Conservation (phyloP, 495 filamentous ascomycete genomes). For the Neurospora africana region DNA sequence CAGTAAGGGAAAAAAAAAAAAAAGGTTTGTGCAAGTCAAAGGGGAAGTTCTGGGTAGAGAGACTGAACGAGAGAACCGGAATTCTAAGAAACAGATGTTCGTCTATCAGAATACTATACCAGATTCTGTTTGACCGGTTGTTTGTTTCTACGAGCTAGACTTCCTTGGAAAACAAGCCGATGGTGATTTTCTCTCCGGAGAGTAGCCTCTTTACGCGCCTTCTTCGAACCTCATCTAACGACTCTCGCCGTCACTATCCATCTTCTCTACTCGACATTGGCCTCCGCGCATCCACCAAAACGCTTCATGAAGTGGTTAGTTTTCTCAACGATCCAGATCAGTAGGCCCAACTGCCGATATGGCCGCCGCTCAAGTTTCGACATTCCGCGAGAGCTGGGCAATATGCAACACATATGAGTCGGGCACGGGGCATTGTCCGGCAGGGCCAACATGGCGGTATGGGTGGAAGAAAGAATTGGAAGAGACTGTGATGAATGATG, state of each 20-base stretch:
- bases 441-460: slow-evolving; percentile 7
- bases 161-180: background rate
- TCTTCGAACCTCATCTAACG: slow-evolving; percentile 1
- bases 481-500: background rate
- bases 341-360: slow-evolving; percentile 27
- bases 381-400: slow-evolving; percentile 22
- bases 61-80: slow-evolving; percentile 6
- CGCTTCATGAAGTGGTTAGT: slow-evolving; percentile 33
- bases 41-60: slow-evolving; percentile 6
- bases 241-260: background rate
- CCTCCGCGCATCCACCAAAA: slow-evolving; percentile 15
- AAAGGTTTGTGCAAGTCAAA: slow-evolving; percentile 5
- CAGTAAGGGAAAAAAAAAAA: slow-evolving; percentile 1
- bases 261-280: slow-evolving; percentile 3
- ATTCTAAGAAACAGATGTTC: background rate
- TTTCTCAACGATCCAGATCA: background rate
- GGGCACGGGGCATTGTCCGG: slow-evolving; percentile 7
- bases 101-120: background rate
- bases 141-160: background rate
- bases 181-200: background rate
- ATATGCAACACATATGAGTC: slow-evolving; percentile 16
- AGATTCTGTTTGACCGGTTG: background rate
- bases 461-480: slow-evolving; percentile 11
- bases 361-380: slow-evolving; percentile 30
- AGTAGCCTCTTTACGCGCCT: background rate